phyloP scores from a whole-genome alignment of 495 filamentous ascomycete species.

The Penicillium chermesinum region DNA sequence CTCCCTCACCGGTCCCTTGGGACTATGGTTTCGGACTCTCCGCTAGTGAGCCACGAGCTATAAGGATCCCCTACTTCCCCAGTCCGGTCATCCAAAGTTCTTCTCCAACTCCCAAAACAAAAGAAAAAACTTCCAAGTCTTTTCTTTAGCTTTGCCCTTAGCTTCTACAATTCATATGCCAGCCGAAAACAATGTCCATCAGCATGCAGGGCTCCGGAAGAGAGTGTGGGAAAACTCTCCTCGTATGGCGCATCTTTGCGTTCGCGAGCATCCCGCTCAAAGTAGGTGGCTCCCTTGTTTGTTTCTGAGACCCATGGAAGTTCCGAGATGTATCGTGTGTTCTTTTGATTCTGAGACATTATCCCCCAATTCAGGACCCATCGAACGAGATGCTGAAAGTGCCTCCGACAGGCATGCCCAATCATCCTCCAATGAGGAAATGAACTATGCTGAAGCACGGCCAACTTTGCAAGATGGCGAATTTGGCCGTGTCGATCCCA shows the following conservation, averaged over 20 bases:
- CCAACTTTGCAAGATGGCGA: slow-evolving; percentile 21
- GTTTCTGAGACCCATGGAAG: too few relatives aligned
- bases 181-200: slow-evolving; percentile 29
- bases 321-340: too few relatives aligned
- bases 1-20: slow-evolving; percentile 16
- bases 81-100: background rate
- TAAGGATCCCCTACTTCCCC: slow-evolving; percentile 13
- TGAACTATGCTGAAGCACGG: slow-evolving; percentile 10
- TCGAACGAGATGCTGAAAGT: slow-evolving; percentile 25
- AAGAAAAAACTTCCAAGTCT: slow-evolving; percentile 1
- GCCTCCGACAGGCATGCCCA: slow-evolving; percentile 21
- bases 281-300: slow-evolving; percentile 36
- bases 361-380: slow-evolving; percentile 18
- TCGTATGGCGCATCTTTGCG: slow-evolving; percentile 27
- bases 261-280: slow-evolving; percentile 25
- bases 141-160: slow-evolving; percentile 1
- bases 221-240: slow-evolving; percentile 37
- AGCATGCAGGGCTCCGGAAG: slow-evolving; percentile 34
- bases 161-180: slow-evolving; percentile 20
- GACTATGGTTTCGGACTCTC: slow-evolving; percentile 22
- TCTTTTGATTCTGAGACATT: slow-evolving; percentile 20
- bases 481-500: slow-evolving; percentile 56
- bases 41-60: slow-evolving; percentile 14
- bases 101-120: background rate
- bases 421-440: slow-evolving; percentile 9